Percentiles rank a stretch among this genome's conserved stretches.
Conservation (phyloP, 345 rosid species). For the Pistacia atlantica region DNA sequence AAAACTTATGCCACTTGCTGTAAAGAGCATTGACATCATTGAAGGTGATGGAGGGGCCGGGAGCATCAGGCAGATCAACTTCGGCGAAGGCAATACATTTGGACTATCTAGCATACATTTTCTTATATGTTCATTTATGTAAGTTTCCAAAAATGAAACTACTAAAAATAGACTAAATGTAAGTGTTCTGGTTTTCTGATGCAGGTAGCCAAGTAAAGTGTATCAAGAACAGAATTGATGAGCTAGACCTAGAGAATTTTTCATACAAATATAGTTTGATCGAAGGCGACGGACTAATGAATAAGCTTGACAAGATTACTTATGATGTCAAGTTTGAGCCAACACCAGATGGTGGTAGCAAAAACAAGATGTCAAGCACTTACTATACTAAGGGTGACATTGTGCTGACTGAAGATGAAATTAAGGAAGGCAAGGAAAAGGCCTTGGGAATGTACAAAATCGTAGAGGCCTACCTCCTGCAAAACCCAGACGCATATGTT, state of each 20-base stretch:
- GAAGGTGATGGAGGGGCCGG: constrained; percentile 47
- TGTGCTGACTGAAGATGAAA: constrained; percentile 32
- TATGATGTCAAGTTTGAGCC: constrained; percentile 32
- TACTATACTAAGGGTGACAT: constrained; percentile 30
- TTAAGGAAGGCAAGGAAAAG: constrained; percentile 35
- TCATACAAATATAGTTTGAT: constrained; percentile 34
- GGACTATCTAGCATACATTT: neutral
- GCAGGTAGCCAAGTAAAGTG: constrained; percentile 34
- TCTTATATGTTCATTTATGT: neutral
- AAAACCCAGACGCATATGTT: constrained; percentile 36
- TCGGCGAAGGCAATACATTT: constrained; percentile 31
- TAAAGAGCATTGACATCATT: constrained; percentile 29
- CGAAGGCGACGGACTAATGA: constrained; percentile 33
- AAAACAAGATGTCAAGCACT: constrained; percentile 35
- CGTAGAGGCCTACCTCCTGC: constrained; percentile 34
- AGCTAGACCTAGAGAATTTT: constrained; percentile 30
- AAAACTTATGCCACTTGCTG: constrained; percentile 35
- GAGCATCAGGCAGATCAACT: constrained; percentile 39
- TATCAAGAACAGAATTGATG: constrained; percentile 36
- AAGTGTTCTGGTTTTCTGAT: neutral
- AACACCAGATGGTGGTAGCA: constrained; percentile 37
- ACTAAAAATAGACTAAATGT: neutral
- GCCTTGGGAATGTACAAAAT: constrained; percentile 37
- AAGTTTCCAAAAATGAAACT: neutral
- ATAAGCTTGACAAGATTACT: constrained; percentile 26